These are phyloP conservation scores for Aspergillus felis DNA, from an alignment of 2,329 filamentous ascomycete genomes.

Conservation along the genomic window DNA sequence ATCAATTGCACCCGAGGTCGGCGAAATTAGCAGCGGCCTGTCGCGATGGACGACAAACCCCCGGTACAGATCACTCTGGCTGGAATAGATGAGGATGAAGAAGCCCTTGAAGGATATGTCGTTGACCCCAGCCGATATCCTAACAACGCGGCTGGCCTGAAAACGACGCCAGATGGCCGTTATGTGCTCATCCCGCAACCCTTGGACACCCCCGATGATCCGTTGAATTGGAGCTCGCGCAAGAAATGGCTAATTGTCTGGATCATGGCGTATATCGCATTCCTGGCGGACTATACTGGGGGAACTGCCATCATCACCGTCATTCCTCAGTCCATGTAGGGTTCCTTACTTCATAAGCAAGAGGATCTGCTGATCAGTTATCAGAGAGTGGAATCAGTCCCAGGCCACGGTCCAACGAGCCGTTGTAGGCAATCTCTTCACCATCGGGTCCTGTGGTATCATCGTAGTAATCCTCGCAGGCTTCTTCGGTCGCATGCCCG, in stretches of 20 bases:
- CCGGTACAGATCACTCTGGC: not conserved
- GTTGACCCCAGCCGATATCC: slow-evolving; percentile 15
- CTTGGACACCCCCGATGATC: slow-evolving; percentile 49
- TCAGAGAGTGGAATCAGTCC: slow-evolving; percentile 47
- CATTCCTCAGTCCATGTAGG: slow-evolving; percentile 42
- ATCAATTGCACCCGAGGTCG: no score
- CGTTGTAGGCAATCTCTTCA: slow-evolving; percentile 52
- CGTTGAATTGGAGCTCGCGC: slow-evolving; percentile 50
- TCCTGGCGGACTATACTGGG: slow-evolving; percentile 50
- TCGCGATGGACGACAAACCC: slow-evolving; percentile 1
- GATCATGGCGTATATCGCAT: slow-evolving; percentile 46
- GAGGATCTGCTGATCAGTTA: not conserved
- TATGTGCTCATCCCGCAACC: slow-evolving; percentile 55
- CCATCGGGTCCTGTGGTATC: slow-evolving; percentile 43
- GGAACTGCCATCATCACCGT: slow-evolving; percentile 45
- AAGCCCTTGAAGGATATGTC: slow-evolving; percentile 17
- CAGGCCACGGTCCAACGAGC: slow-evolving; percentile 50
- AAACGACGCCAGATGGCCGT: slow-evolving; percentile 33
- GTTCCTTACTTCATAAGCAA: not conserved
- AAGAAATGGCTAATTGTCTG: slow-evolving; percentile 50
- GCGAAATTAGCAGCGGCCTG: no score
- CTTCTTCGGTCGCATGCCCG: slow-evolving; percentile 45
- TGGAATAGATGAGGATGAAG: slow-evolving; percentile 12
- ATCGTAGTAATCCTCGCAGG: slow-evolving; percentile 40
- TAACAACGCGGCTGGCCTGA: slow-evolving; percentile 22